Base-by-base conservation (phyloP, 2,329 filamentous ascomycete species). In the Acephala macrosclerotiorum region DNA sequence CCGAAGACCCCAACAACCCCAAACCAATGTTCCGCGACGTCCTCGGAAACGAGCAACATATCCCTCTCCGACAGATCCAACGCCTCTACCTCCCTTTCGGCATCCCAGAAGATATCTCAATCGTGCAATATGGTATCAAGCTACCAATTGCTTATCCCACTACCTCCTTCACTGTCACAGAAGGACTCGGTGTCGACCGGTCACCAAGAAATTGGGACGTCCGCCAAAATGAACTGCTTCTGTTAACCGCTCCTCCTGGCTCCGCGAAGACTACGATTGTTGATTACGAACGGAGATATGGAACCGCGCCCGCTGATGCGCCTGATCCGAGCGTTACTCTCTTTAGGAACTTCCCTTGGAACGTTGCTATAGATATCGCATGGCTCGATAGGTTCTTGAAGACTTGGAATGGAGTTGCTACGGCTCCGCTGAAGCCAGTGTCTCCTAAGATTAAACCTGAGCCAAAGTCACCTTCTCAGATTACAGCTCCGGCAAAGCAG, bases 61-160 rank as follows among this genome's bases (percentile, higher is more conserved):
- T 53, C 16, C 49, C 49, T 7, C 9, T 18, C 2, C 22, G 49
- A 29, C 29, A 29, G 49, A 33, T 53, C 14, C 49, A 53, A 18
- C 49, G 49, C 14, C 49, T 53, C 11, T 22, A 53, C n/a, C 49
- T 53, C 25, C 49, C 49, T 7, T 53, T 53, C 22, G 49, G 25
- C 25, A 26, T 53, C n/a, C 49, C 49, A 14, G 49, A 53, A 22
- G 49, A 53, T 53, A 26, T 53, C 49, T 2, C 11, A 7, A 18
- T 53, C 5, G 49, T 18, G 8, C 2, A 18, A 4, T 12, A 33
- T n/a, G 49, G 49, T 18, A 8, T 16, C 14, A 22, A 22, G 12
- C 26, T 53, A 8, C 49, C 49, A 14, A 29, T 49, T 7, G 9
- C 20, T 6, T 11, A 4, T 12, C 20, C 45, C 9, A n/a, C 8